These are phyloP conservation scores for Blastobotrys arbuscula DNA, from an alignment of 1,139 yeast species.

Conservation along the genomic window DNA sequence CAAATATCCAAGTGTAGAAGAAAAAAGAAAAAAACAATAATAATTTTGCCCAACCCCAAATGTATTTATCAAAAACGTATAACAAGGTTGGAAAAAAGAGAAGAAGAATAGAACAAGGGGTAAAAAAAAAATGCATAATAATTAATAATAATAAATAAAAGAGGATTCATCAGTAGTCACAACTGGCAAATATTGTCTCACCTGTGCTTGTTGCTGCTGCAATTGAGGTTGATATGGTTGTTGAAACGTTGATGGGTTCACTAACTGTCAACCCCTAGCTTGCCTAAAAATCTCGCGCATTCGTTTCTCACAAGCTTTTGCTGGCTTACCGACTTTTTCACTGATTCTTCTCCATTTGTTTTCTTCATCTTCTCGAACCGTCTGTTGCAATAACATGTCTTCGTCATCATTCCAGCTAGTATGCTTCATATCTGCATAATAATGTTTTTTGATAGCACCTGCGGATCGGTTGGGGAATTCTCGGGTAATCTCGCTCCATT, in stretches of 20 bases:
- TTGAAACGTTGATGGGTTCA: not conserved
- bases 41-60: no score
- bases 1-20: not conserved
- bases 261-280: conserved; percentile 1
- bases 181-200: not conserved
- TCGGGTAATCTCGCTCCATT: conserved; percentile 29
- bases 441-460: conserved; percentile 33
- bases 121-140: not conserved
- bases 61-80: no score
- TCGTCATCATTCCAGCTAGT: conserved; percentile 29
- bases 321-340: conserved; percentile 29
- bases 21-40: not conserved
- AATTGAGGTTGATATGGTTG: not conserved
- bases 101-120: not conserved
- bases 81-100: not conserved
- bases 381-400: conserved; percentile 25
- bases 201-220: not conserved
- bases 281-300: conserved; percentile 19
- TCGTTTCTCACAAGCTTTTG: conserved; percentile 29
- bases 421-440: conserved; percentile 33
- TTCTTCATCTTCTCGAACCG: conserved; percentile 27
- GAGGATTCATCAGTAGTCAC: not conserved
- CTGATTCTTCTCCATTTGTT: conserved; percentile 30
- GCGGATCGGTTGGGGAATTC: conserved; percentile 31
- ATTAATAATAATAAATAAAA: not conserved